A percentile compares a stretch with the other conserved stretches of the same genome.
Evolutionary conservation across 2,329 filamentous ascomycete genomes (phyloP).

Genomic region (Xylariaceae sp.): DNA sequence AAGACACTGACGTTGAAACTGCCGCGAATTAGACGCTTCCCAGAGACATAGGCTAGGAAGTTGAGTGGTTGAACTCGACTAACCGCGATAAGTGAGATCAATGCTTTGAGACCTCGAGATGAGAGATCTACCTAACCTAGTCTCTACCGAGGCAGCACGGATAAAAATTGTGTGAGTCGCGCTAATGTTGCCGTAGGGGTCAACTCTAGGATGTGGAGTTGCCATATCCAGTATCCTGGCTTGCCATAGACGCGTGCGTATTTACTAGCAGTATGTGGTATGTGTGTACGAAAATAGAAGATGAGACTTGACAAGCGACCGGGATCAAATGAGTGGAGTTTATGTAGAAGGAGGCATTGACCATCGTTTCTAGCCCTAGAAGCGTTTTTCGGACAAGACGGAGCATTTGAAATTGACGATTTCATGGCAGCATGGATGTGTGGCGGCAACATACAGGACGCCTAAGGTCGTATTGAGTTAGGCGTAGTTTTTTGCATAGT

Average conservation of each 20-base stretch:
- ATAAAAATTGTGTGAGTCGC: not conserved
- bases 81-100: not conserved
- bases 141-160: not conserved
- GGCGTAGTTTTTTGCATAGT: conserved; percentile 19
- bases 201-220: conserved; percentile 13
- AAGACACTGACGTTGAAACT: conserved; percentile 1
- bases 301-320: conserved; percentile 13
- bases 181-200: not conserved
- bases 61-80: not conserved
- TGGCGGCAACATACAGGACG: conserved; percentile 16
- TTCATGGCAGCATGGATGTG: conserved; percentile 8
- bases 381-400: conserved; percentile 24
- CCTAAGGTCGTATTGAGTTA: conserved; percentile 18
- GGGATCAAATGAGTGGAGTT: conserved; percentile 13
- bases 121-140: not conserved
- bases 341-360: conserved; percentile 21
- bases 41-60: not conserved
- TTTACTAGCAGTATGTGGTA: too few relatives aligned
- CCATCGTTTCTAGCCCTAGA: conserved; percentile 12
- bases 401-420: conserved; percentile 14
- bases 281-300: conserved; percentile 31
- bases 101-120: conserved; percentile 4
- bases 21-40: not conserved
- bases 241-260: conserved; percentile 20
- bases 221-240: conserved; percentile 12